Evolutionary conservation across 331 rosid species (phyloP), one percentile per base, ranked within the genome.

Genomic region (Phaseolus coccineus): DNA sequence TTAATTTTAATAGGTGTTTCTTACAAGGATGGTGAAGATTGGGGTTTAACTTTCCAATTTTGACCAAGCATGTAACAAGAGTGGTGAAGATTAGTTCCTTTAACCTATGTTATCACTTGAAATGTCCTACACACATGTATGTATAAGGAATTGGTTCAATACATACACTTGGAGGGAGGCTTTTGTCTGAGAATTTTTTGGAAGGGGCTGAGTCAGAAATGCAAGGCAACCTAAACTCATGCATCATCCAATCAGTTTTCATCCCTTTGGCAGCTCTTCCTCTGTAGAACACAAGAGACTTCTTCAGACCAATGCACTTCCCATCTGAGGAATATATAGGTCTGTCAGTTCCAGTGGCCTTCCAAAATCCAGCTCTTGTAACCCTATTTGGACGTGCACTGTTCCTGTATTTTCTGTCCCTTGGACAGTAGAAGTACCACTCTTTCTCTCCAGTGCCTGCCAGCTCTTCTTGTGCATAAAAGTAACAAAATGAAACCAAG

Each of bases 231-330:
- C 98, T 88, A 81, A 94, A 94, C 71, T 94, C 98, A 48, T 94
- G 97, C 98, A 94, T 94, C 97, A 94, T 94, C 97, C 98, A 94
- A 5, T 94, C 94, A 83, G 98, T 91, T 88, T 94, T 94, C 57
- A 73, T 64, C 1, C 97, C 98, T 74, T 86, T 91, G 31, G 97
- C 89, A 47, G 98, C 96, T 86, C 89, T 87, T 25, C 97, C 97
- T 82, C 86, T 86, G 74, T 92, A 92, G 83, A 92, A 92, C 9
- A 92, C 98, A 74, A 91, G 97, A 4, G 98, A 94, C 48, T 94
- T 94, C 88, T 94, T 94, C 84, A 94, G 80, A 14, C 98, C 98
- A 71, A 93, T 90, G 82, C 96, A 94, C 76, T 81, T 89, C 15
- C 94, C 90, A 44, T 80, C 87, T 6, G 96, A 90, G 7, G 98